Evolutionary conservation across 805 yeast species (phyloP), one percentile per base, ranked within the genome.

Genomic region (Yamadazyma sp.): DNA sequence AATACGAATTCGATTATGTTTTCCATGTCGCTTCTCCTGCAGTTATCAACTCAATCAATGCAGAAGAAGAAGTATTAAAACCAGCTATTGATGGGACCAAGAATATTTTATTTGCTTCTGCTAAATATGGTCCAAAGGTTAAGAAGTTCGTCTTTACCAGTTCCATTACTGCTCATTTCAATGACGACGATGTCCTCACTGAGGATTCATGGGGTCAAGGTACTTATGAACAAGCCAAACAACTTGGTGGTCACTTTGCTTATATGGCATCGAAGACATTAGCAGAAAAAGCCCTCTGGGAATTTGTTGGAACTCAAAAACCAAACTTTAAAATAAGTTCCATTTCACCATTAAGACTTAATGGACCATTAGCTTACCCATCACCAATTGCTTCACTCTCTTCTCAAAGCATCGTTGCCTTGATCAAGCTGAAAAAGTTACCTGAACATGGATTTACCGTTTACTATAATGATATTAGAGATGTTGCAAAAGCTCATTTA

Each of bases 241-340:
- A 53, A 20, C 23, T 10, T 7, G 9, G 9, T 35, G 31, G 23
- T 9, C 23, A 8, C 11, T 37, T 49, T 2, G 5, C 39, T 3
- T 9, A 15, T 17, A 31, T 32, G 30, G 69, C 69, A 26, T 68
- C 82, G 23, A 79, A 78, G 56, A 66, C 49, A 12, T 55, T 64
- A 44, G 84, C 82, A 23, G 82, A 79, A 55, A 43, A 58, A 43
- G 74, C 78, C 3, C 74, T 76, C 10, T 74, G 82, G 75, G 65
- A 74, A 1, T 76, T 50, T 28, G 45, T 55, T 28, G 73, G 43
- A 38, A 23, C 12, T 23, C 12, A 23, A 7, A 60, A 13, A 52
- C 63, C 9, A 53, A 49, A 24, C 64, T 73, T 5, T 49, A 50
- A 18, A 66, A 64, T 50, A 22, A 48, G 52, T 15, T 55, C 68